Percentiles rank a stretch among this genome's conserved stretches.
These are phyloP conservation scores for Phyllosticta citribraziliensis DNA, from an alignment of 2,329 filamentous ascomycete species.

Conservation along the genomic window DNA sequence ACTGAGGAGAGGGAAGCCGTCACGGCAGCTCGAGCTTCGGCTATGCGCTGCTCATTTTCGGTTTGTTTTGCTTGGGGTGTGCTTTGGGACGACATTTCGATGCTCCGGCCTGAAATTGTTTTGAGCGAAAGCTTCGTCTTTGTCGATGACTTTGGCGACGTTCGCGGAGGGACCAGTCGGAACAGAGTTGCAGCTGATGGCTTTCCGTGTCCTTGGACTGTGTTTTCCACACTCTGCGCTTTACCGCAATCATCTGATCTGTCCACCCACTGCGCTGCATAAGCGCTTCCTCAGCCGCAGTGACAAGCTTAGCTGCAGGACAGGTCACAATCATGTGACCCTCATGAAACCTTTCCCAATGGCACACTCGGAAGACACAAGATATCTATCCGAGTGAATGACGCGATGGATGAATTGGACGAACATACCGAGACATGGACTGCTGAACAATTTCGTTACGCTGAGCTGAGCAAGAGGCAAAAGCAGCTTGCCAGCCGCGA, in stretches of 20 bases:
- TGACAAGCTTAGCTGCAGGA: background rate
- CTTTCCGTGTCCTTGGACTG: background rate
- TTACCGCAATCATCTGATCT: conserved; percentile 3
- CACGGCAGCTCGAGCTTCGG: conserved; percentile 43
- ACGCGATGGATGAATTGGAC: background rate
- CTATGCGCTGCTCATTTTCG: conserved; percentile 21
- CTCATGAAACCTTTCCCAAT: background rate
- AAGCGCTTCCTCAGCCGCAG: conserved; percentile 1
- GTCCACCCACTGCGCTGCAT: conserved; percentile 1
- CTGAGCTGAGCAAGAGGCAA: no score
- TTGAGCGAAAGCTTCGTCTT: background rate
- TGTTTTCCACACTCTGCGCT: background rate
- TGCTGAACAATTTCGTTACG: no score
- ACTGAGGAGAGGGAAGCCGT: conserved; percentile 43
- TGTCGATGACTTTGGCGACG: background rate
- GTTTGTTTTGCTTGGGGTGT: background rate
- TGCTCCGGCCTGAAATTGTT: background rate
- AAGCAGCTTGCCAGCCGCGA: no score
- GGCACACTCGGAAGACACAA: background rate
- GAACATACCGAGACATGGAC: no score
- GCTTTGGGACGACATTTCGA: conserved; percentile 3
- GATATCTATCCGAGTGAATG: background rate
- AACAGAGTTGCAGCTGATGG: background rate
- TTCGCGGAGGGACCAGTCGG: background rate
- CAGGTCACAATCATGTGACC: background rate